Evolutionary conservation across 306 rosid genomes (phyloP), one percentile per base, ranked within the genome.

Genomic region (Geum urbanum): DNA sequence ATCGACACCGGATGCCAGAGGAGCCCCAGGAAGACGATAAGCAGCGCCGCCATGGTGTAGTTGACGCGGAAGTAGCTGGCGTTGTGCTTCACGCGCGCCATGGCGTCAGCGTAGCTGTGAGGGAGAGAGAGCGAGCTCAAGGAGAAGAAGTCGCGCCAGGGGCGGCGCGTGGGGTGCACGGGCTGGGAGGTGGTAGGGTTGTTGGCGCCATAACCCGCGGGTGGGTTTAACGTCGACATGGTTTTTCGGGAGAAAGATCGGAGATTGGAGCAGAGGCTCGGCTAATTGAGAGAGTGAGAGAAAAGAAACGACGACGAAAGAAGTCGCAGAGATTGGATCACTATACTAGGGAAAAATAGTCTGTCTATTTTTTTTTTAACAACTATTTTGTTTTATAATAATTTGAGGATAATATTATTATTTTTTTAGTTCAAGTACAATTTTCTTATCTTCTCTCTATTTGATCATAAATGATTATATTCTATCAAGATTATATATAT

Each of bases 1-100:
- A 85, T 79, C 24, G 89, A 85, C 14, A 79, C 24, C 2, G 89
- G 89, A 63, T 85, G 84, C 89, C 89, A 85, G 7, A 85, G 81
- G 16, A 85, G 82, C 67, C 89, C 60, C 37, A 82, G 72, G 80
- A 85, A 85, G 63, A 85, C 78, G 51, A 79, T 53, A 69, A 81
- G 8, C 70, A 85, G 89, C 62, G 61, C 64, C 18, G 40, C 80
- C 81, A 85, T 57, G 62, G 84, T 63, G 79, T 85, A 85, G 71
- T 85, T 85, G 32, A 67, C 75, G 0, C 84, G 81, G 66, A 85
- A 85, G 72, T 85, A 71, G 79, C 51, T n/a, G 49, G 72, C 49
- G 67, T 82, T 85, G 73, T 22, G 72, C 14, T 73, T 75, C 43
- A 77, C n/a, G 50, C 86, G 81, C 5, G 54, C 19, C 77, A 74